A percentile compares a stretch with the other conserved stretches of the same genome.
phyloP scores from a whole-genome alignment of 345 rosid species.

The Populus davidiana region DNA sequence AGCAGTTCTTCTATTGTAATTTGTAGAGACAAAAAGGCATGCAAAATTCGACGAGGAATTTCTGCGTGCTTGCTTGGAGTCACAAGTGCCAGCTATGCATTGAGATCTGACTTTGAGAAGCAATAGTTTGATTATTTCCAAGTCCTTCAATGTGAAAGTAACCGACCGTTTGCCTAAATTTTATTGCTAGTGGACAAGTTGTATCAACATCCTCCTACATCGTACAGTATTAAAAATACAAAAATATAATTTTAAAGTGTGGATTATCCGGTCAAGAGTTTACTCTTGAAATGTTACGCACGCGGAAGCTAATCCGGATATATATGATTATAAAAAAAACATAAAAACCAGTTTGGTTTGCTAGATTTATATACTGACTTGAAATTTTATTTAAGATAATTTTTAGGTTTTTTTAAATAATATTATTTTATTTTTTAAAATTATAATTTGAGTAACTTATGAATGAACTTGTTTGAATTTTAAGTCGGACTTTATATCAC shows the following conservation, averaged over 20 bases:
- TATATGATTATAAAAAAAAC: neutral
- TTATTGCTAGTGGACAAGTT: neutral
- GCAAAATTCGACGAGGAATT: neutral
- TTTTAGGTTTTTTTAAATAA: no score
- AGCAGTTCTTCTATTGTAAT: neutral
- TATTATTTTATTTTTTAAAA: no score
- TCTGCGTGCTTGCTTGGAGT: neutral
- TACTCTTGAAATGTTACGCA: no score
- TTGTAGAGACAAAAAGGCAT: neutral
- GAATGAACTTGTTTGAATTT: no score
- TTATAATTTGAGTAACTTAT: no score
- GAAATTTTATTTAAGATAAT: no score
- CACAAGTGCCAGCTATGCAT: neutral
- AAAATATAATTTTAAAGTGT: no score
- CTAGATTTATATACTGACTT: fast-evolving
- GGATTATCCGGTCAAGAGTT: no score
- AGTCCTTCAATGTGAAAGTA: neutral
- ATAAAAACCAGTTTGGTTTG: no score
- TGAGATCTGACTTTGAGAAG: neutral
- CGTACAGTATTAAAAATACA: no score
- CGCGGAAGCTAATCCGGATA: no score
- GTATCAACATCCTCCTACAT: neutral
- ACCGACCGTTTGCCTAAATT: neutral
- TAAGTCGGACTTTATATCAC: no score
- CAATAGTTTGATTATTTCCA: neutral